Evolutionary conservation across 176 grass and related monocot genomes (phyloP).

Genomic region (Tillandsia leiboldiana): DNA sequence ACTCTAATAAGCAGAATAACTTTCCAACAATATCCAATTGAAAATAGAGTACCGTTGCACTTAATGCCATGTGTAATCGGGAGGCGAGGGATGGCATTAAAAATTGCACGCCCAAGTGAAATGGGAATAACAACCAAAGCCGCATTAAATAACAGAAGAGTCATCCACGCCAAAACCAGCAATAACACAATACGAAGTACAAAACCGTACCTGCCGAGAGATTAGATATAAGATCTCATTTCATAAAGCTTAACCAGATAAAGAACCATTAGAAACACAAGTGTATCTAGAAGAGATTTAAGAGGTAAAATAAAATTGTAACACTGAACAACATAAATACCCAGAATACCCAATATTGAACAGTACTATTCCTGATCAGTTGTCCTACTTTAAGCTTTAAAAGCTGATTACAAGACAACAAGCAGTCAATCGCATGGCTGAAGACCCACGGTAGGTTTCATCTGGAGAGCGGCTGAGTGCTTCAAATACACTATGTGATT

Average conservation of each 20-base stretch:
- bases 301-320: too few species aligned
- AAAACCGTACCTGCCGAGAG: slow-evolving; percentile 75
- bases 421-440: too few species aligned
- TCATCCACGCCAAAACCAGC: slow-evolving; percentile 88
- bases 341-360: not conserved
- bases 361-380: too few species aligned
- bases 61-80: slow-evolving; percentile 94
- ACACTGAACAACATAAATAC: not conserved
- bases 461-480: too few species aligned
- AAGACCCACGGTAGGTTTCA: too few species aligned
- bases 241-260: too few species aligned
- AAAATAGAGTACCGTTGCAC: slow-evolving; percentile 72
- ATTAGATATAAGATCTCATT: not conserved
- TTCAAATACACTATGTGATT: too few species aligned
- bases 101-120: slow-evolving; percentile 75
- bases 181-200: slow-evolving; percentile 82
- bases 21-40: not conserved
- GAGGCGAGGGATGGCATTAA: slow-evolving; percentile 78
- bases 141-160: slow-evolving; percentile 83
- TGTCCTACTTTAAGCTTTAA: too few species aligned
- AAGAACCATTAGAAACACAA: not conserved
- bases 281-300: not conserved
- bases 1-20: not conserved
- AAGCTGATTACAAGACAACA: too few species aligned
- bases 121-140: slow-evolving; percentile 87